Conservation (phyloP, 2,329 filamentous ascomycete genomes). For the Metarhizium robertsii region DNA sequence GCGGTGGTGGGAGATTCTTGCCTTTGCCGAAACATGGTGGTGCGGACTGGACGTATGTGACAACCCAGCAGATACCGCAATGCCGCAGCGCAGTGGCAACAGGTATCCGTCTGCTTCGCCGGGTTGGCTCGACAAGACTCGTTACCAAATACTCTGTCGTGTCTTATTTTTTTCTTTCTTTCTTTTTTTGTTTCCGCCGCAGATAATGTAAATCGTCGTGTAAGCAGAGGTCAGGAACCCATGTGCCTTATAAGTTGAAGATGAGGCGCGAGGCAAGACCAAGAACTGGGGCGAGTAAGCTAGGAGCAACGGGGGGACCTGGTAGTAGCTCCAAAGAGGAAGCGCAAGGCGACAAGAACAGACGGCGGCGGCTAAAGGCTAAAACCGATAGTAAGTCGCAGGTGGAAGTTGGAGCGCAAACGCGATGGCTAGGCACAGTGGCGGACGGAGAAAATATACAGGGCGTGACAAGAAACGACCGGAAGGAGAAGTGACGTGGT, state of each 20-base stretch:
- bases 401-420: neutral
- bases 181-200: neutral
- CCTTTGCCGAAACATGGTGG: slow-evolving; percentile 13
- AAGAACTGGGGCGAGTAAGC: neutral
- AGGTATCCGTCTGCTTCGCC: neutral
- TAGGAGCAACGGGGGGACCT: neutral
- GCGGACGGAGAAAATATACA: neutral
- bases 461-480: neutral
- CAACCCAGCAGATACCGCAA: neutral
- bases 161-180: neutral
- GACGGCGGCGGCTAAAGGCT: neutral
- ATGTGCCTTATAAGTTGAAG: neutral
- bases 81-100: neutral
- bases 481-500: neutral
- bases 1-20: neutral
- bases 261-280: neutral
- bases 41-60: neutral
- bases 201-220: neutral
- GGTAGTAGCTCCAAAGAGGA: neutral
- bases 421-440: neutral
- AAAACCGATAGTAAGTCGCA: neutral
- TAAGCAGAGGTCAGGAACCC: neutral
- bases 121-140: neutral
- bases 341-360: neutral
- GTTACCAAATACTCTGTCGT: neutral